Percentiles rank a stretch among this genome's conserved stretches.
Evolutionary conservation across 352 stramenopile species (phyloP).

Genomic region (Globisporangium carolinianum): DNA sequence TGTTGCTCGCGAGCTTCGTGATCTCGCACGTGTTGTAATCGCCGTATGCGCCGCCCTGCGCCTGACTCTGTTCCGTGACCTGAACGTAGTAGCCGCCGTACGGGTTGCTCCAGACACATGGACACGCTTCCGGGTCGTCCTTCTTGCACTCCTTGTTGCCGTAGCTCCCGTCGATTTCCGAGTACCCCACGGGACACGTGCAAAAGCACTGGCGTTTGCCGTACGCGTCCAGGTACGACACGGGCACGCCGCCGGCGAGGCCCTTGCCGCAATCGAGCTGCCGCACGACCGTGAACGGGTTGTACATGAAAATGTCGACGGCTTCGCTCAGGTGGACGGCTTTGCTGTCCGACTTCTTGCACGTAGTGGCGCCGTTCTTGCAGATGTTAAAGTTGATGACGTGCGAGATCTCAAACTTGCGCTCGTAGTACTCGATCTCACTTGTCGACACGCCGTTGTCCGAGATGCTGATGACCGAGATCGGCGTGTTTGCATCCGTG

Average conservation of each 20-base stretch:
- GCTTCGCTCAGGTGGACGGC: conserved; percentile 21
- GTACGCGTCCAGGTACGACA: conserved; percentile 32
- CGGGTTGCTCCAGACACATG: conserved; percentile 36
- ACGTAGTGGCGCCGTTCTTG: conserved; percentile 11
- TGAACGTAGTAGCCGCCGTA: conserved; percentile 13
- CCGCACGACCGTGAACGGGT: conserved; percentile 39
- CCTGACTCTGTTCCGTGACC: conserved; percentile 5
- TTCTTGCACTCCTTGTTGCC: conserved; percentile 21
- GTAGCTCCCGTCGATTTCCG: conserved; percentile 11
- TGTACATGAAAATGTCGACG: conserved; percentile 58
- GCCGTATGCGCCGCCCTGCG: conserved; percentile 18
- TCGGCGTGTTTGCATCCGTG: not conserved
- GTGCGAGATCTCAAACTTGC: conserved; percentile 8
- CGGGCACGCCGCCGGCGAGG: conserved; percentile 32
- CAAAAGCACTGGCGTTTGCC: conserved; percentile 48
- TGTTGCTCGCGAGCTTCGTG: conserved; percentile 20
- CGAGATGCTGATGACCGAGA: conserved; percentile 13
- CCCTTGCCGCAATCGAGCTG: conserved; percentile 25
- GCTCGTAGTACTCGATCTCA: conserved; percentile 10
- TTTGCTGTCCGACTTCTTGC: conserved; percentile 22
- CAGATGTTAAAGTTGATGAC: conserved; percentile 18
- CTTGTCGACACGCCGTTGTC: conserved; percentile 9
- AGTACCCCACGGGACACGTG: conserved; percentile 33
- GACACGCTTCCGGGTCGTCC: conserved; percentile 21
- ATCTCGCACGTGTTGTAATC: conserved; percentile 22